Conservation (phyloP, 371 early-diverging fungal species). For the Rhizopus sp. region DNA sequence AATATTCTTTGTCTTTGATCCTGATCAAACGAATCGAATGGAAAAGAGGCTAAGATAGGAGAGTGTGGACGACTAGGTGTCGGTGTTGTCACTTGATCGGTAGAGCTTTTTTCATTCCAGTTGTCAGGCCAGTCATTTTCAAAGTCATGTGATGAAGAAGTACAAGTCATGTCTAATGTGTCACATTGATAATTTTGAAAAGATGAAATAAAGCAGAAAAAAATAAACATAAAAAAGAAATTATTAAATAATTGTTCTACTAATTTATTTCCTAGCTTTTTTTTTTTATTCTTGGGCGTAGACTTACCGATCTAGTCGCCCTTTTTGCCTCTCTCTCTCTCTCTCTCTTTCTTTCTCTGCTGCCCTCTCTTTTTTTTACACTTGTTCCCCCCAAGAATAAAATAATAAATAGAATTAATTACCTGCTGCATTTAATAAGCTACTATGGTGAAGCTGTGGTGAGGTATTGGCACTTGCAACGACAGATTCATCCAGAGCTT, state of each 20-base stretch:
- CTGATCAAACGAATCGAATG: constrained; percentile 5
- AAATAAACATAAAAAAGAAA: constrained; percentile 9
- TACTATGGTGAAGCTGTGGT: background rate
- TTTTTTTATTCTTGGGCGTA: constrained; percentile 5
- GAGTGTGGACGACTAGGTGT: background rate
- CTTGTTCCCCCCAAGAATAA: background rate
- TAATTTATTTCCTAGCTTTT: background rate
- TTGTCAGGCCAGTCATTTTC: background rate
- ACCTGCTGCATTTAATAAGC: constrained; percentile 17
- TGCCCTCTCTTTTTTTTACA: too few species aligned
- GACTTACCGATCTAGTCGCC: background rate
- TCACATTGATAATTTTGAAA: background rate
- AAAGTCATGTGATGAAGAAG: constrained; percentile 8
- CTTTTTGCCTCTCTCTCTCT: background rate
- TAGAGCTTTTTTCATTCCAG: background rate
- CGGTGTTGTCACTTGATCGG: too few species aligned
- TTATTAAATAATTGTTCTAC: constrained; percentile 2
- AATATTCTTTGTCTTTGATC: constrained; percentile 34
- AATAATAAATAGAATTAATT: constrained; percentile 15
- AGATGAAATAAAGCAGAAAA: constrained; percentile 1
- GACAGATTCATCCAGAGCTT: constrained; percentile 27
- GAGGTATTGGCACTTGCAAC: constrained; percentile 8
- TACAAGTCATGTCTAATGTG: constrained; percentile 12
- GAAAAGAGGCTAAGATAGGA: background rate
- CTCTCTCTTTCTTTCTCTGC: background rate